Base-by-base conservation (phyloP, 768 basidiomycete genomes). In the Mycena vitilis region DNA sequence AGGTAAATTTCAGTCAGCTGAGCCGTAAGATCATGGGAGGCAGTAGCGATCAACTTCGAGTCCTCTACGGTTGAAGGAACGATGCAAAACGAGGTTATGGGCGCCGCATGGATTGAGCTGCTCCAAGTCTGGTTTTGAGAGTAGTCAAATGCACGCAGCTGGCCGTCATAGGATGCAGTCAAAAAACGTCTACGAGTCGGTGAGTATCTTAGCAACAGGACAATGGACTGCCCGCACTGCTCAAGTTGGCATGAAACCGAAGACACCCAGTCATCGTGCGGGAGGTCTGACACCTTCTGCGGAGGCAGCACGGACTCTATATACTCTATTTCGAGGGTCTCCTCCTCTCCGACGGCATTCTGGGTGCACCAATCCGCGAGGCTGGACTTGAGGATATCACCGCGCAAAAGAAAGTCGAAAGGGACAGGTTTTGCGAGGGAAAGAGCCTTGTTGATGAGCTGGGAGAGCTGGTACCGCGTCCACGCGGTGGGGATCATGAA, bases 391-490 rank as follows among this genome's bases (percentile, higher is more conserved):
- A 98, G 78, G 15, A 98, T 86, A 75, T 93, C 89, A n/a, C 95
- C 95, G 52, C 87, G 84, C 48, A 98, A 83, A 52, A 99, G 79
- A 78, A 98, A 99, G 78, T 99, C 96, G 76, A 98, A 98, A 0
- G 96, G 96, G 4, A 97, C 83, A 0, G 93, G 89, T 62, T 88
- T 88, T 0, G 85, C 78, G 20, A 92, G 87, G 30, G 87, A 85
- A 34, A 99, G 83, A 1, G 96, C 94, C 76, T 98, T 98, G 83
- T 99, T 99, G 66, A 99, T 90, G 49, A 99, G 91, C 68, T 98
- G 95, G 1, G 96, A 98, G 38, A 99, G 91, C 74, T 98, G 97
- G 78, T 93, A 99, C n/a, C 97, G 90, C 65, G 87, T 88, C 96
- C 96, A 99, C 78, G 87, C 82, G 1, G 90, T 84, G 2, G 98